phyloP scores from a whole-genome alignment of 2,329 filamentous ascomycete genomes.

The Hypoxylon sp. region DNA sequence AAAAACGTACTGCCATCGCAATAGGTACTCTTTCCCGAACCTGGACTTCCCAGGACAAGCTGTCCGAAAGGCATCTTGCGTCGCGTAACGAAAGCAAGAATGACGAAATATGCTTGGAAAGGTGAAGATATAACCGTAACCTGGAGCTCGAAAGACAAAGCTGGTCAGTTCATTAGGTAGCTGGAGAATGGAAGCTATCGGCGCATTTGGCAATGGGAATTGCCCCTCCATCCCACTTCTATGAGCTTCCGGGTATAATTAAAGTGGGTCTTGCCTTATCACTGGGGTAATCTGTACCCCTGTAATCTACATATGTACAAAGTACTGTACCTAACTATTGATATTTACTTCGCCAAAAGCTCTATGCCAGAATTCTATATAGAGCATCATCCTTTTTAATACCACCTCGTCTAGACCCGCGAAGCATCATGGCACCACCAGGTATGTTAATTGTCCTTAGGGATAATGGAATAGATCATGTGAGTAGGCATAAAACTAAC shows the following conservation, averaged over 20 bases:
- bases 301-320: slow-evolving; percentile 13
- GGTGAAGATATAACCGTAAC: not conserved
- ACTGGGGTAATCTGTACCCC: slow-evolving; percentile 37
- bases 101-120: not conserved
- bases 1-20: slow-evolving; percentile 85
- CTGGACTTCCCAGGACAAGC: slow-evolving; percentile 92
- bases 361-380: slow-evolving; percentile 3
- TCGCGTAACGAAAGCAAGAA: not conserved
- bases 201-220: slow-evolving; percentile 32
- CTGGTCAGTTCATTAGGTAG: not conserved
- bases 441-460: slow-evolving; percentile 23
- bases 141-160: slow-evolving; percentile 18
- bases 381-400: slow-evolving; percentile 7
- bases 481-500: slow-evolving; percentile 38
- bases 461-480: not conserved
- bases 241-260: slow-evolving; percentile 39
- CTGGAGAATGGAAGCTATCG: slow-evolving; percentile 18
- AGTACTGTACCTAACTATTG: slow-evolving; percentile 15
- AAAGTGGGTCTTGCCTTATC: slow-evolving; percentile 44
- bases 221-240: slow-evolving; percentile 49
- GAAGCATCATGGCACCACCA: slow-evolving; percentile 39
- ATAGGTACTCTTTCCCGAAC: slow-evolving; percentile 96
- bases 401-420: not conserved
- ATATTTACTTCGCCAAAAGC: slow-evolving; percentile 40
- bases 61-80: slow-evolving; percentile 73